These are phyloP conservation scores for Tulasnella sp. DNA, from an alignment of 768 basidiomycete genomes.

Conservation along the genomic window DNA sequence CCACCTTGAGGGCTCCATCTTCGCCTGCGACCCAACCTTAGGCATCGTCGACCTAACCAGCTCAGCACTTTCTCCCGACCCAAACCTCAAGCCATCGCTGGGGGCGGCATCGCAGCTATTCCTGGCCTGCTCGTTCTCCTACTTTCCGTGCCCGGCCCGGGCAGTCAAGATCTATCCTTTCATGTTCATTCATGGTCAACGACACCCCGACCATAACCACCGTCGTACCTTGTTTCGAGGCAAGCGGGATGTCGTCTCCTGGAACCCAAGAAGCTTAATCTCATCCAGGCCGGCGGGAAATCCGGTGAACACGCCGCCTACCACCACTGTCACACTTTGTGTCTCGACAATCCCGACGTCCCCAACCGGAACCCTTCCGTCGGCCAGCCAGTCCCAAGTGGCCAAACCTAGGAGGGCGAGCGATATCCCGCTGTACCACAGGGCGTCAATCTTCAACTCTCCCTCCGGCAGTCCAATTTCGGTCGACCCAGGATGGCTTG, in stretches of 20 bases:
- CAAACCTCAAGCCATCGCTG: slow-evolving; percentile 8
- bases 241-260: slow-evolving; percentile 7
- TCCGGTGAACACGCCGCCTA: too few relatives aligned
- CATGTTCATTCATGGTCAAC: slow-evolving; percentile 14
- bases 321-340: background rate
- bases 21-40: background rate
- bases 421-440: background rate
- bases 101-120: background rate
- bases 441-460: background rate
- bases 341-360: background rate
- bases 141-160: background rate
- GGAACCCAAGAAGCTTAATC: slow-evolving; percentile 25
- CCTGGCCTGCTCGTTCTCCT: background rate
- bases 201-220: background rate
- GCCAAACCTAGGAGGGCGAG: background rate
- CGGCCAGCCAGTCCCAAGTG: background rate
- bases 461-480: background rate
- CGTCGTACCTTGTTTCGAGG: slow-evolving; percentile 16
- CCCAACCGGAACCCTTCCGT: slow-evolving; percentile 29
- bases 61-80: background rate
- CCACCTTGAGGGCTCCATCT: background rate
- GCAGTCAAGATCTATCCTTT: background rate
- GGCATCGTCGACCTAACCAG: background rate
- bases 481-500: background rate
- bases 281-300: background rate